These are phyloP conservation scores for Colletotrichum higginsianum DNA, from an alignment of 2,329 filamentous ascomycete genomes.

Conservation along the genomic window DNA sequence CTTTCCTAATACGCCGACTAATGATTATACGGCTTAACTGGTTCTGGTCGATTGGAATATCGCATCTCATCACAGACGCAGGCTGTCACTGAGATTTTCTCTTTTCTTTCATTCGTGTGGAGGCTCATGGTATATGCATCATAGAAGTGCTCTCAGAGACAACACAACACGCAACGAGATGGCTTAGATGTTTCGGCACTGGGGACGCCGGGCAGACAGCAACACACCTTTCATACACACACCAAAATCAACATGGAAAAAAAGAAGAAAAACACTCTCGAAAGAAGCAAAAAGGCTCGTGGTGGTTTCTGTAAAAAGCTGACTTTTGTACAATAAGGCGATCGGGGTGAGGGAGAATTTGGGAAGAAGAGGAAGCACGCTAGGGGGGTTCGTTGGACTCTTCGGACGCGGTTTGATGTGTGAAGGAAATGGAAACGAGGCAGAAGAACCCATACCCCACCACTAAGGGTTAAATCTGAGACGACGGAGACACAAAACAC, in stretches of 20 bases:
- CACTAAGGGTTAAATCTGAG: constrained; percentile 3
- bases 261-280: constrained; percentile 32
- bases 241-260: constrained; percentile 4
- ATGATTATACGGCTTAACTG: constrained; percentile 51
- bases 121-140: constrained; percentile 35
- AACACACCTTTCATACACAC: constrained; percentile 8
- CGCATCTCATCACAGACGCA: constrained; percentile 42
- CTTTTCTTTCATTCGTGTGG: constrained; percentile 25
- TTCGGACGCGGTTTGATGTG: constrained; percentile 22
- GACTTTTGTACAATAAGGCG: constrained; percentile 42
- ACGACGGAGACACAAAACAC: constrained; percentile 26
- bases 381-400: not conserved
- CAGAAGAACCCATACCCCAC: constrained; percentile 12
- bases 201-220: constrained; percentile 11
- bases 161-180: constrained; percentile 33
- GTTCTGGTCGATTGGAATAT: constrained; percentile 39
- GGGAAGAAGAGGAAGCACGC: not conserved
- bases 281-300: constrained; percentile 27
- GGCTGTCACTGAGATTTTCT: constrained; percentile 42
- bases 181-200: constrained; percentile 24
- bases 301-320: constrained; percentile 43
- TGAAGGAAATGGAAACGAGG: constrained; percentile 8
- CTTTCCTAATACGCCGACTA: constrained; percentile 55
- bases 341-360: not conserved
- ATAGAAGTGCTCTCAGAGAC: constrained; percentile 41